phyloP scores from a whole-genome alignment of 257 asterid species.

The Ballota nigra region DNA sequence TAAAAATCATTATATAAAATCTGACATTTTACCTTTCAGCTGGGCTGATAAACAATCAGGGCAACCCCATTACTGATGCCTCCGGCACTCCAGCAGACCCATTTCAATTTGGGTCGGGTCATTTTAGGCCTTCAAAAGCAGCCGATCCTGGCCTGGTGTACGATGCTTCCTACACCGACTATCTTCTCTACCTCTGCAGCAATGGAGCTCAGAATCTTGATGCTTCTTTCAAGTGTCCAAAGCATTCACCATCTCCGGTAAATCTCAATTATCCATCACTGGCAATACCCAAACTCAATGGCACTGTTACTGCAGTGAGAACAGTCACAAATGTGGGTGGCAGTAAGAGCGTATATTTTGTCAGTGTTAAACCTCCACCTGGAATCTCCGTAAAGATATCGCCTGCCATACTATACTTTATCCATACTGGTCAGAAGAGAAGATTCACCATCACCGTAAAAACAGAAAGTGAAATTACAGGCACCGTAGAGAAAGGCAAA shows the following conservation, averaged over 20 bases:
- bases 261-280: conserved; percentile 78
- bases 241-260: conserved; percentile 29
- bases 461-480: conserved; percentile 20
- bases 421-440: conserved; percentile 44
- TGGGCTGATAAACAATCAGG: conserved; percentile 49
- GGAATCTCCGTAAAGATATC: conserved; percentile 62
- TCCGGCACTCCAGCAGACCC: conserved; percentile 71
- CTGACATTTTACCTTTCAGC: conserved; percentile 43
- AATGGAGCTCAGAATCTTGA: conserved; percentile 29
- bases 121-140: conserved; percentile 80
- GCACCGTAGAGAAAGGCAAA: conserved; percentile 29
- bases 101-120: conserved; percentile 85
- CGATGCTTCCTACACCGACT: conserved; percentile 75
- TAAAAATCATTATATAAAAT: background rate
- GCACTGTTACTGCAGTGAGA: conserved; percentile 43
- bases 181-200: conserved; percentile 65
- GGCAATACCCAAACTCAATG: conserved; percentile 57
- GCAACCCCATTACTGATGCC: conserved; percentile 50
- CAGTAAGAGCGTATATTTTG: conserved; percentile 47
- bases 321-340: conserved; percentile 76
- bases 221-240: conserved; percentile 53
- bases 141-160: conserved; percentile 88
- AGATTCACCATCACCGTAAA: conserved; percentile 63
- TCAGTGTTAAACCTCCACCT: conserved; percentile 52
- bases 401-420: conserved; percentile 58